Conservation (phyloP, 1,139 yeast genomes). For the Protomyces gravidus region DNA sequence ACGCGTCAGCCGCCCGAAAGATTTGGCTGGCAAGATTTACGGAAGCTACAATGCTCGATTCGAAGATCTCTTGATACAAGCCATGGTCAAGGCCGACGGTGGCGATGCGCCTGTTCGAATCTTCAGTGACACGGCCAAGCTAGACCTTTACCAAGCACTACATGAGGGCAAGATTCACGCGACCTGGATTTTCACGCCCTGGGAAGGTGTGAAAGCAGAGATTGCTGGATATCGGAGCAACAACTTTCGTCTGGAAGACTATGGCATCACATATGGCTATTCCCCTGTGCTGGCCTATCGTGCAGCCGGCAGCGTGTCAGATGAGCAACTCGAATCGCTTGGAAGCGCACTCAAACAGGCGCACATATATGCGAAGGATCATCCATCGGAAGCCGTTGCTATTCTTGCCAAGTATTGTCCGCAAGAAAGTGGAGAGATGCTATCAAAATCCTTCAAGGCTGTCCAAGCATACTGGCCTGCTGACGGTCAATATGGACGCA, state of each 20-base stretch:
- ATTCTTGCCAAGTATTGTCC: slow-evolving; percentile 8
- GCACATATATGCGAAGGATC: neutral
- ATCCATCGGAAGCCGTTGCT: neutral
- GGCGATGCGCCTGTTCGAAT: slow-evolving; percentile 4
- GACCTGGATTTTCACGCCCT: slow-evolving; percentile 7
- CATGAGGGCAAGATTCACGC: slow-evolving; percentile 2
- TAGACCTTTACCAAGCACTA: slow-evolving; percentile 10
- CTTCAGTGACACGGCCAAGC: slow-evolving; percentile 5
- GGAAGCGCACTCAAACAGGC: neutral
- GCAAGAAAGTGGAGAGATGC: neutral
- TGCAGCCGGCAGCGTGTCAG: neutral
- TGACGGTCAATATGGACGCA: slow-evolving; percentile 4
- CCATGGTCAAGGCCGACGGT: slow-evolving; percentile 9
- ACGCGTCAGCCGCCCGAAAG: neutral
- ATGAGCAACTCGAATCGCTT: slow-evolving; percentile 1
- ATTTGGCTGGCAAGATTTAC: slow-evolving; percentile 12
- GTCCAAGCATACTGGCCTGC: slow-evolving; percentile 1
- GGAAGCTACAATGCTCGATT: slow-evolving; percentile 17
- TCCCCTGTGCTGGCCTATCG: slow-evolving; percentile 18
- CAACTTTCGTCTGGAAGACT: neutral
- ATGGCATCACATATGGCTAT: slow-evolving; percentile 7
- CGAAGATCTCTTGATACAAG: slow-evolving; percentile 7
- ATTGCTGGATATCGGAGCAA: neutral
- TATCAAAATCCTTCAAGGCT: neutral
- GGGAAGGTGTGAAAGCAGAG: slow-evolving; percentile 22